Evolutionary conservation across 2,329 filamentous ascomycete genomes (phyloP), one percentile per base, ranked within the genome.

Genomic region (Penicillium sp.): DNA sequence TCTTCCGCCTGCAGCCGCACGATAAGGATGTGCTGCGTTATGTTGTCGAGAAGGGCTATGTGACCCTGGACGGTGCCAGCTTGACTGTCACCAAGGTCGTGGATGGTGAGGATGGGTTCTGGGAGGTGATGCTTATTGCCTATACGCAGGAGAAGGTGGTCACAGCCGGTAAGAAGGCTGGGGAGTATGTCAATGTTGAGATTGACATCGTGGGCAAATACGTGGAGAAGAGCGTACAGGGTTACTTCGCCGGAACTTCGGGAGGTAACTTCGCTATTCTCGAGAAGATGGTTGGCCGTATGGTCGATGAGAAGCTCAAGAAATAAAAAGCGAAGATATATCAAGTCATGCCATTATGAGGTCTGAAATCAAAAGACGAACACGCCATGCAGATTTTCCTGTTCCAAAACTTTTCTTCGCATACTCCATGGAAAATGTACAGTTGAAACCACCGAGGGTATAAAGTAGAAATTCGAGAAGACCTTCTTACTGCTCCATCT

Each of bases 111-210:
- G 84, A 86, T 37, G 95, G 89, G 69, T 96, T 86, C 81, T 86
- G 81, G 74, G 93, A 97, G 79, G 87, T 98, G 43, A 98, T 98
- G 93, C 78, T 98, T 54, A 96, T 98, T 69, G 82, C 88, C 7
- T 98, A 98, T 72, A 96, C 93, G 9, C 93, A 97, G 75, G 89
- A 92, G 72, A 88, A 88, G 70, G 85, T 98, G 13, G 86, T 95
- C 13, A 83, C 89, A 55, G 88, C 88, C 2, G 77, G 75, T 45
- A 96, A 96, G 80, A 77, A 81, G 71, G 73, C 80, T 27, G 90
- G 91, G 2, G 89, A 95, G 5, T 81, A 84, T 43, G 88, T 95
- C 53, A 96, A 96, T 65, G 81, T 96, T 31, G 91, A 96, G 76
- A 92, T 95, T 46, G 91, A 96, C 67, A 89, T 95, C 76, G 81